Evolutionary conservation across 108 stramenopile genomes (phyloP).

Genomic region (Cyclotella atomus): DNA sequence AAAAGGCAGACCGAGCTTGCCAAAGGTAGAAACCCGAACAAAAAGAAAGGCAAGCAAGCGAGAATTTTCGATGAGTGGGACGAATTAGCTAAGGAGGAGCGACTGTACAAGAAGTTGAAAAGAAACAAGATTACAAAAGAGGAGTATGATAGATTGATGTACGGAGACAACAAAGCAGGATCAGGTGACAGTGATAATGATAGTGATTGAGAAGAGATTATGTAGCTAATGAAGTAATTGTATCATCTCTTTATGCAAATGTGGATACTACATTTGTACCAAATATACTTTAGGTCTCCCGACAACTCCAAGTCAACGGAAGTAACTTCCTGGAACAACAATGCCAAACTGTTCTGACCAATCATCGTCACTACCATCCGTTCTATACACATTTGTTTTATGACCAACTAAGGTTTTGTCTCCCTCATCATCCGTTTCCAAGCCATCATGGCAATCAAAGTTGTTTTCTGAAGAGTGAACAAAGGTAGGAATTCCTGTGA

Average conservation of each 20-base stretch:
- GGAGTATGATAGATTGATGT: constrained; percentile 73
- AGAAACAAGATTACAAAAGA: constrained; percentile 86
- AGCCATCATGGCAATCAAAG: constrained; percentile 6
- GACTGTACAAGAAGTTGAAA: constrained; percentile 88
- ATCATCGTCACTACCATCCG: neutral
- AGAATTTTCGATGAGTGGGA: constrained; percentile 98
- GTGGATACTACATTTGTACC: too few relatives aligned
- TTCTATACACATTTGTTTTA: neutral
- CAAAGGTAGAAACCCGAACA: constrained; percentile 90
- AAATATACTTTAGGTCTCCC: neutral
- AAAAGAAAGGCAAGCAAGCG: constrained; percentile 86
- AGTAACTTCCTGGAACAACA: constrained; percentile 11
- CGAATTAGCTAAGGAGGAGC: constrained; percentile 96
- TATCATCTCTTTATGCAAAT: too few relatives aligned
- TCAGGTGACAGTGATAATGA: constrained; percentile 12
- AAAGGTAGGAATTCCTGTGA: neutral
- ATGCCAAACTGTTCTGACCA: constrained; percentile 15
- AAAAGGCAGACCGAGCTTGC: constrained; percentile 61
- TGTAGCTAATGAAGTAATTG: neutral
- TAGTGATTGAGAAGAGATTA: neutral
- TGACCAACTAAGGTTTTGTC: neutral
- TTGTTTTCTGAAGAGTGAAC: constrained; percentile 4
- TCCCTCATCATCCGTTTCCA: constrained; percentile 9
- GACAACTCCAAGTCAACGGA: constrained; percentile 13
- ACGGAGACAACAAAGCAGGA: constrained; percentile 39